These are phyloP conservation scores for Biscogniauxia marginata DNA, from an alignment of 2,329 filamentous ascomycete species.

Conservation along the genomic window DNA sequence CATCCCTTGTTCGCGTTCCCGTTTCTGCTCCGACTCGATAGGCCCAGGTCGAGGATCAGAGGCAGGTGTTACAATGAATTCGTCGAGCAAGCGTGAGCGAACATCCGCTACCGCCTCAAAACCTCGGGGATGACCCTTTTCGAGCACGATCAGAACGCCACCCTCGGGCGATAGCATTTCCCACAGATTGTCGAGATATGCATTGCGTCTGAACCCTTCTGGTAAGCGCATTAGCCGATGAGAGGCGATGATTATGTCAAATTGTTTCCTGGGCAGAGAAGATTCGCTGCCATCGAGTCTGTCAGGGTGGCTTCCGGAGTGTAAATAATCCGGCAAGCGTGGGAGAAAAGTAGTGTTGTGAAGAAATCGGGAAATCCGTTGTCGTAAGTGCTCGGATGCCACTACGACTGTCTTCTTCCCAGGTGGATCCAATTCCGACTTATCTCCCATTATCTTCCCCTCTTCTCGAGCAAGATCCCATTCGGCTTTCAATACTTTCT, in stretches of 20 bases:
- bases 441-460: conserved; percentile 37
- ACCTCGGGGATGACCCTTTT: conserved; percentile 87
- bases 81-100: conserved; percentile 72
- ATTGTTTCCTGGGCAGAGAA: conserved; percentile 68
- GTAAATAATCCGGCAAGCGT: conserved; percentile 82
- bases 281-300: conserved; percentile 56
- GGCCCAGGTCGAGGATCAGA: conserved; percentile 37
- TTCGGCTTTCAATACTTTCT: conserved; percentile 76
- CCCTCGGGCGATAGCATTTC: conserved; percentile 78
- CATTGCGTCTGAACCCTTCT: conserved; percentile 74
- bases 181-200: conserved; percentile 87
- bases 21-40: conserved; percentile 38
- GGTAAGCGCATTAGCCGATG: conserved; percentile 76
- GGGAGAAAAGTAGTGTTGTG: conserved; percentile 91
- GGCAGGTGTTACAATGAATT: conserved; percentile 49
- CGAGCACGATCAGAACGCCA: conserved; percentile 81
- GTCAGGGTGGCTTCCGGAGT: conserved; percentile 58
- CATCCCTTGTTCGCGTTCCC: conserved; percentile 58
- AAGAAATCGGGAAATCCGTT: conserved; percentile 73
- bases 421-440: conserved; percentile 42
- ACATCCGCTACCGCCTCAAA: conserved; percentile 91
- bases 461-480: conserved; percentile 68
- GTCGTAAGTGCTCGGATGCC: conserved; percentile 70
- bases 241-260: conserved; percentile 86
- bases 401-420: conserved; percentile 81